These are phyloP conservation scores for Lecanicillium sp. DNA, from an alignment of 2,329 filamentous ascomycete genomes.

Conservation along the genomic window DNA sequence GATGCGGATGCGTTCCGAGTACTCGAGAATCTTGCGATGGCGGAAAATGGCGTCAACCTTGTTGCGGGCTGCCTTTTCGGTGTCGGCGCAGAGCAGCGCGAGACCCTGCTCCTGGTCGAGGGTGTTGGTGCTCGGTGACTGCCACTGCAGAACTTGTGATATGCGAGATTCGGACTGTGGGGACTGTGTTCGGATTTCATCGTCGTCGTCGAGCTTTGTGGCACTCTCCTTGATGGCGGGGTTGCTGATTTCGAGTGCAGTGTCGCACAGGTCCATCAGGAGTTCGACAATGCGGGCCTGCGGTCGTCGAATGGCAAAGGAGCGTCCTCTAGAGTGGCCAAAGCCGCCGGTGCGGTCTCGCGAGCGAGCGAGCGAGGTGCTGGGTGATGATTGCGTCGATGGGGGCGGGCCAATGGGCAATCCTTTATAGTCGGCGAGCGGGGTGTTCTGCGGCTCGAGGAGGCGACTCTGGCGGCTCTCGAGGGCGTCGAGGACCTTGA, in stretches of 20 bases:
- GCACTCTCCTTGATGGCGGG: constrained; percentile 84
- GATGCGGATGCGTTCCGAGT: constrained; percentile 88
- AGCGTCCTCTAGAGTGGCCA: constrained; percentile 74
- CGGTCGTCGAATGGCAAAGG: constrained; percentile 85
- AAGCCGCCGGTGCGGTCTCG: constrained; percentile 69
- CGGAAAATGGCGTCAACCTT: constrained; percentile 93
- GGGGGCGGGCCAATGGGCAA: constrained; percentile 73
- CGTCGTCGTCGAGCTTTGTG: constrained; percentile 51
- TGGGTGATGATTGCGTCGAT: constrained; percentile 65
- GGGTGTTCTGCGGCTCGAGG: constrained; percentile 48
- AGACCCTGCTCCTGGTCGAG: constrained; percentile 91
- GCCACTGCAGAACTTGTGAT: constrained; percentile 92
- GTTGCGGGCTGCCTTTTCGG: constrained; percentile 71
- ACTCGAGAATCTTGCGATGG: constrained; percentile 89
- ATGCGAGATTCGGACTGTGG: constrained; percentile 94
- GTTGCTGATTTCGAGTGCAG: constrained; percentile 87
- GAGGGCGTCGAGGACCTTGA: constrained; percentile 87
- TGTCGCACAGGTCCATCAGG: constrained; percentile 91
- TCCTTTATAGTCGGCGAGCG: constrained; percentile 79
- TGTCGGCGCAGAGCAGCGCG: constrained; percentile 81
- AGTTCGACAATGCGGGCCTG: constrained; percentile 91
- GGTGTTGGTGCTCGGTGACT: constrained; percentile 85
- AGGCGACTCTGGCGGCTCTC: constrained; percentile 64
- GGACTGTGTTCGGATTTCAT: constrained; percentile 89
- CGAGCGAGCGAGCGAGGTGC: constrained; percentile 64